Conservation (phyloP, 441 rosid species). For the Hypseocharis bilobata region DNA sequence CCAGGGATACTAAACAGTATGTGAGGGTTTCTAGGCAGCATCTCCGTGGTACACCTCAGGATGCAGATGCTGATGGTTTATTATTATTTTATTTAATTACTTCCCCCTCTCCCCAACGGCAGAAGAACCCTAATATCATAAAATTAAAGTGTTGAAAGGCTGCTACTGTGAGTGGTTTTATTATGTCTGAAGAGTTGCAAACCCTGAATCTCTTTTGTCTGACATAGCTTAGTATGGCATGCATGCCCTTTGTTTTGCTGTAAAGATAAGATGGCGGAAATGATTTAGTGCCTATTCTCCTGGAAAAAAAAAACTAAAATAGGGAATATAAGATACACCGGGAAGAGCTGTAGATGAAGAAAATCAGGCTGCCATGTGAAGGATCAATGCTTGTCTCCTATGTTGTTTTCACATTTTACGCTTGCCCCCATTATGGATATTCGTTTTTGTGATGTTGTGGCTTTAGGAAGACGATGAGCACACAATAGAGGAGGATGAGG, state of each 20-base stretch:
- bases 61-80: not conserved
- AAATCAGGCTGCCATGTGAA: not conserved
- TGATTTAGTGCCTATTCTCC: not conserved
- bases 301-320: not conserved
- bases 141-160: not conserved
- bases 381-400: not conserved
- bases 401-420: constrained; percentile 4
- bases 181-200: not conserved
- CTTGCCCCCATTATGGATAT: constrained; percentile 7
- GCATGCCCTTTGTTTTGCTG: constrained; percentile 3
- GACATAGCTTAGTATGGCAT: not conserved
- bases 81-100: not conserved
- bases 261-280: not conserved
- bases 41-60: not conserved
- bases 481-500: constrained; percentile 89
- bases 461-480: constrained; percentile 98
- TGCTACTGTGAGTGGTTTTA: not conserved
- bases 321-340: not conserved
- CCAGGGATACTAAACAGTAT: not conserved
- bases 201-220: not conserved
- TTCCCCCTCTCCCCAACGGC: not conserved
- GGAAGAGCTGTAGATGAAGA: not conserved
- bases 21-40: not conserved
- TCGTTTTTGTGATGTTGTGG: constrained; percentile 26
- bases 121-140: not conserved